phyloP scores from a whole-genome alignment of 768 basidiomycete genomes.

The Dacryopinax spathularia region DNA sequence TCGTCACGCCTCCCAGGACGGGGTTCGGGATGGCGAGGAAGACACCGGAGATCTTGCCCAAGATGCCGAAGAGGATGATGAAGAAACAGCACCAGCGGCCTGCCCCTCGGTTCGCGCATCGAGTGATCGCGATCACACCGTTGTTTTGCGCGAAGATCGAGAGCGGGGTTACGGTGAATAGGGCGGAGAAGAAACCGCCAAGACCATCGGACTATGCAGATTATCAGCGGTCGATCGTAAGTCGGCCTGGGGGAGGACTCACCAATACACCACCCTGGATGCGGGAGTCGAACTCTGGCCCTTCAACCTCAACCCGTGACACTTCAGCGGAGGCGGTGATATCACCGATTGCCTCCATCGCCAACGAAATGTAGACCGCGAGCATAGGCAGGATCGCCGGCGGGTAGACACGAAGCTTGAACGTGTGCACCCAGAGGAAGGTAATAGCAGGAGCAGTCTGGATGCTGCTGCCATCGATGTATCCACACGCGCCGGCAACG shows the following conservation, averaged over 20 bases:
- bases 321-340: constrained; percentile 73
- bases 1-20: constrained; percentile 73
- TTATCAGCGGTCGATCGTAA: not conserved
- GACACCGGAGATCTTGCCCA: constrained; percentile 71
- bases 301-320: constrained; percentile 57
- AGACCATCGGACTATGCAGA: constrained; percentile 52
- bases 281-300: constrained; percentile 61
- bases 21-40: constrained; percentile 75
- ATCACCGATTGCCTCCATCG: constrained; percentile 79
- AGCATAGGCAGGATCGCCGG: constrained; percentile 52
- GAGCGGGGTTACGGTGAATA: constrained; percentile 69
- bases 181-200: constrained; percentile 60
- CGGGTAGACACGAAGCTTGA: constrained; percentile 62
- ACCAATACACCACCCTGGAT: constrained; percentile 73
- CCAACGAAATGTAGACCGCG: constrained; percentile 49
- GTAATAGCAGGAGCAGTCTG: constrained; percentile 59
- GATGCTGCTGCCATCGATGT: constrained; percentile 55
- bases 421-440: constrained; percentile 68
- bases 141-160: constrained; percentile 51
- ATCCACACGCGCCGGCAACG: constrained; percentile 64
- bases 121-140: constrained; percentile 54
- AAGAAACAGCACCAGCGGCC: constrained; percentile 69
- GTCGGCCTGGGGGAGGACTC: constrained; percentile 10
- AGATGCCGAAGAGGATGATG: constrained; percentile 63
- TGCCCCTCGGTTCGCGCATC: constrained; percentile 66